These are phyloP conservation scores for Trypanosoma platydactyli DNA, from an alignment of 208 protist species.

Conservation along the genomic window DNA sequence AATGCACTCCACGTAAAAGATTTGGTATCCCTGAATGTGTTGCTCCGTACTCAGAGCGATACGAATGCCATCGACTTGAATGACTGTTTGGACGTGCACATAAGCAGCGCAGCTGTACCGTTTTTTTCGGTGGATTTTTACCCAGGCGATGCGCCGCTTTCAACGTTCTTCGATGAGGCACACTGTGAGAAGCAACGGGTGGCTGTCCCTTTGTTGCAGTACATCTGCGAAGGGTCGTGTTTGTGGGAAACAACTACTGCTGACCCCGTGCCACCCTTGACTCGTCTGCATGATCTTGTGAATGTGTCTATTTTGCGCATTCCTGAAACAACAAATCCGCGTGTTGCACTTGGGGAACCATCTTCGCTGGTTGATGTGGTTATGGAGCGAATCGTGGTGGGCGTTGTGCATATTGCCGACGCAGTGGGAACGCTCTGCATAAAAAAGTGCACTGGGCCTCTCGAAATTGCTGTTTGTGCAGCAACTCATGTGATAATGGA, in stretches of 20 bases:
- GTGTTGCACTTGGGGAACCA: not conserved
- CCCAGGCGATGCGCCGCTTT: not conserved
- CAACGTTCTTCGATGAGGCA: conserved; percentile 22
- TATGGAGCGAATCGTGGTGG: conserved; percentile 51
- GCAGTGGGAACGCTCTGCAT: conserved; percentile 55
- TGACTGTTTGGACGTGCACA: conserved; percentile 19
- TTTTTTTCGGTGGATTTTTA: conserved; percentile 24
- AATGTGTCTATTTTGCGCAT: conserved; percentile 38
- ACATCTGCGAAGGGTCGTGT: not conserved
- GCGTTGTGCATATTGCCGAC: conserved; percentile 63
- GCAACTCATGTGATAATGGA: conserved; percentile 59
- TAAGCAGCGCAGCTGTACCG: not conserved
- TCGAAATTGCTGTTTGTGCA: conserved; percentile 68
- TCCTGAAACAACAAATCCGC: conserved; percentile 25
- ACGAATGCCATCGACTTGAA: conserved; percentile 1
- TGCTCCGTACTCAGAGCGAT: conserved; percentile 28
- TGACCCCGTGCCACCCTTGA: conserved; percentile 4
- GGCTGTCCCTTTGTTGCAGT: conserved; percentile 12
- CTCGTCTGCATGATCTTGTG: conserved; percentile 51
- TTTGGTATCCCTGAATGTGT: conserved; percentile 50
- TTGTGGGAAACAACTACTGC: not conserved
- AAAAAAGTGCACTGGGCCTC: conserved; percentile 56
- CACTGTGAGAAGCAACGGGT: not conserved
- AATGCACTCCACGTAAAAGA: conserved; percentile 36
- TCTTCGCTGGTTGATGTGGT: conserved; percentile 36